Percentiles rank a stretch among this genome's conserved stretches.
Conservation (phyloP, 257 asterid species). For the Thymus quinquecostatus region DNA sequence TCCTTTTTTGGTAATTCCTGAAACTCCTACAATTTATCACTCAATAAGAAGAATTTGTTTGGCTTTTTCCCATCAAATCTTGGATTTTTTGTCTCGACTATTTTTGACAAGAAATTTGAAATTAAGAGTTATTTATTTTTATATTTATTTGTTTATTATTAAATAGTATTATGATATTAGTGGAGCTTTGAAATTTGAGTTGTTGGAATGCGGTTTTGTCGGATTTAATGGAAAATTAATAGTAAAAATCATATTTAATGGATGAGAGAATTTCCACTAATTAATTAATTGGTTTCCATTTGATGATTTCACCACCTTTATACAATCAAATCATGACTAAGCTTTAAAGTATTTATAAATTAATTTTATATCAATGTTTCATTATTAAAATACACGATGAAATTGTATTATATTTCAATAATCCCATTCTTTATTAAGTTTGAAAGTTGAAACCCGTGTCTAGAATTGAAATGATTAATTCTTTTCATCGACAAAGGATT, state of each 20-base stretch:
- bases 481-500: too few species aligned
- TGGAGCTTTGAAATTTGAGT: constrained; percentile 9
- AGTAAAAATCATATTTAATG: constrained; percentile 7
- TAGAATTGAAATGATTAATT: background rate
- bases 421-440: background rate
- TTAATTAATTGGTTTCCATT: background rate
- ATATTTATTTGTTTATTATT: background rate
- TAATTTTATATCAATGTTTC: background rate
- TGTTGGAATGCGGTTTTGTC: constrained; percentile 29
- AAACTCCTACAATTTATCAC: background rate
- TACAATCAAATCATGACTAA: background rate
- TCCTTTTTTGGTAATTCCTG: background rate
- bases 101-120: background rate
- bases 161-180: too few species aligned
- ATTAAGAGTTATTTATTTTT: background rate
- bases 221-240: constrained; percentile 16
- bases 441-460: background rate
- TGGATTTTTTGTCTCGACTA: background rate
- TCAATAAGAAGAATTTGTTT: too few species aligned
- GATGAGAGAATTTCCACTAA: constrained; percentile 22
- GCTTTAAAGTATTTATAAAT: background rate
- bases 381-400: background rate
- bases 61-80: background rate
- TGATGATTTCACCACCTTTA: constrained; percentile 22
- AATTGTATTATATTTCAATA: background rate